Percentiles rank a stretch among this genome's conserved stretches.
Conservation (phyloP, 2,329 filamentous ascomycete species). For the Botrytis tulipae region DNA sequence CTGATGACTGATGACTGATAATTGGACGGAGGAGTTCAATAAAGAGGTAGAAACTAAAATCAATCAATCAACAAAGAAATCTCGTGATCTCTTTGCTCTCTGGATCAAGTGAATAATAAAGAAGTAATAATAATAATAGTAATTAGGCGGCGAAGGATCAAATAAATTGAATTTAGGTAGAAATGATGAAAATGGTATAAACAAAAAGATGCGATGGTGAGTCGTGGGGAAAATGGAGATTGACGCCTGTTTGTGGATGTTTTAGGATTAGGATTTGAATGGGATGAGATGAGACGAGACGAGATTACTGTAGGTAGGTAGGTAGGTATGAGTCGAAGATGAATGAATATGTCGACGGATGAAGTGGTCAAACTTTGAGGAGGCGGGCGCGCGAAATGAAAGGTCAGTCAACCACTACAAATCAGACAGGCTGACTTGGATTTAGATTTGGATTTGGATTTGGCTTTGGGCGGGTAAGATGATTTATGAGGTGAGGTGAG, state of each 20-base stretch:
- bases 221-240: conserved; percentile 8
- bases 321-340: neutral
- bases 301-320: neutral
- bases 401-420: neutral
- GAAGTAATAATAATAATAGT: neutral
- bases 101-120: neutral
- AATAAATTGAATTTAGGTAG: conserved; percentile 6
- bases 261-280: neutral
- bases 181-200: conserved; percentile 2
- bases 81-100: neutral
- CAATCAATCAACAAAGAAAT: neutral
- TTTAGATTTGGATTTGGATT: neutral
- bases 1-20: neutral
- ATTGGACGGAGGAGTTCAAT: too few relatives aligned
- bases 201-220: neutral
- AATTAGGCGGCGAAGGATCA: conserved; percentile 1
- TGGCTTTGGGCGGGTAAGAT: neutral
- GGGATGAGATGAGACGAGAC: neutral
- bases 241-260: neutral
- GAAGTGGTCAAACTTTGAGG: neutral
- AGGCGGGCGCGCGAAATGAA: conserved; percentile 2
- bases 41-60: neutral
- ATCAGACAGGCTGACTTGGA: neutral
- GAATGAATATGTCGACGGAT: neutral
- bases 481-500: neutral